Evolutionary conservation across 768 basidiomycete species (phyloP), one percentile per base, ranked within the genome.

Genomic region (Trametes villosa): DNA sequence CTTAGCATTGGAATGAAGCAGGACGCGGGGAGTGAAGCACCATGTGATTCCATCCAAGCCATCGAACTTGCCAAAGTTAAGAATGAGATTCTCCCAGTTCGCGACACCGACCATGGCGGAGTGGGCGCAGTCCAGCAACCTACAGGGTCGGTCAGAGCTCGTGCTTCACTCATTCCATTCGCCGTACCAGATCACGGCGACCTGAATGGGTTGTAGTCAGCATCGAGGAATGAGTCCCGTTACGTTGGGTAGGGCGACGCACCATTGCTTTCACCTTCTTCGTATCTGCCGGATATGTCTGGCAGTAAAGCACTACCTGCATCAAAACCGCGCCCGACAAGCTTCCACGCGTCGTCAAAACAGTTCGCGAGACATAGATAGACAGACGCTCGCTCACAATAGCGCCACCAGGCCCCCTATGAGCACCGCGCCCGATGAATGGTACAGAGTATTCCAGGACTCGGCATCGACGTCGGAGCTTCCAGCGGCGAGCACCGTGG

Each of bases 111-210:
- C 62, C 45, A 69, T 50, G 20, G 52, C 42, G 13, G 68, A 65
- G 41, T 71, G 70, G 17, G 67, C 38, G 13, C 68, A 38, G 49
- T 71, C 70, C 2, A 71, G 49, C 7, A 65, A 15, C 68, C 70
- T 71, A 44, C 9, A 2, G 33, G 22, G n/a, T 11, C 5, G 9
- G 31, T 29, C 27, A 24, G 20, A 15, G 12, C 26, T 12, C 20
- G 20, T 36, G 8, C 34, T 36, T 36, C 8, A 36, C 34, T 15
- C 34, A 15, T 9, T 9, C 15, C 34, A 2, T 7, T 13, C 42
- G 9, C 49, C 58, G 20, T 18, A 64, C 58, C 63, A 64, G 1
- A 53, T 52, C 15, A 24, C 9, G 11, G 40, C 45, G 18, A 64
- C 58, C 63, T 64, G 33, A 1, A n/a, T 40, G 50, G 18, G 9